phyloP scores from a whole-genome alignment of 768 basidiomycete species.

The Pisolithus orientalis region DNA sequence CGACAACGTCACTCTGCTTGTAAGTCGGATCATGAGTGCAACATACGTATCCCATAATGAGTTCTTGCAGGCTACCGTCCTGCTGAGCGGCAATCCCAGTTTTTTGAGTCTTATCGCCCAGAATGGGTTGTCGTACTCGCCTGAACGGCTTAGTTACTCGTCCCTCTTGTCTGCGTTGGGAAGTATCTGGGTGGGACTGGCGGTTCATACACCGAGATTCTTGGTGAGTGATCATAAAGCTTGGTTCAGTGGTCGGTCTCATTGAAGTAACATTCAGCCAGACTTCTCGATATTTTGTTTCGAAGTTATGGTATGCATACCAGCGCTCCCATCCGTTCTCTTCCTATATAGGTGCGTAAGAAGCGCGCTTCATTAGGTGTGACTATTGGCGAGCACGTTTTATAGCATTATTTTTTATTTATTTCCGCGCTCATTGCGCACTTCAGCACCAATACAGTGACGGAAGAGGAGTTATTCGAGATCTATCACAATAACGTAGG shows the following conservation, averaged over 20 bases:
- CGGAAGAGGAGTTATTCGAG: background rate
- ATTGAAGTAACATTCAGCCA: too few relatives aligned
- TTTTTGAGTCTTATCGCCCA: background rate
- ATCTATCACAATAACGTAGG: slow-evolving; percentile 12
- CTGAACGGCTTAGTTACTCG: background rate
- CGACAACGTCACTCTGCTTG: background rate
- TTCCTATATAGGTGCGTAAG: background rate
- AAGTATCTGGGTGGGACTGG: background rate
- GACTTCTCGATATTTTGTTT: background rate
- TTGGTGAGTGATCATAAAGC: background rate
- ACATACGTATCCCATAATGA: background rate
- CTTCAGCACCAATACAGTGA: background rate
- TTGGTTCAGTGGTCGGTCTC: too few relatives aligned
- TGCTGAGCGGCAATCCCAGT: background rate
- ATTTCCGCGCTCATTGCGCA: background rate
- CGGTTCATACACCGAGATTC: background rate
- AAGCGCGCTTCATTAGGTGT: background rate
- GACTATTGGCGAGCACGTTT: background rate
- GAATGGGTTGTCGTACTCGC: background rate
- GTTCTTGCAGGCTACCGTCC: background rate
- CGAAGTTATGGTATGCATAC: background rate
- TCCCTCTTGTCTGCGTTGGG: background rate
- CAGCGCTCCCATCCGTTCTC: background rate
- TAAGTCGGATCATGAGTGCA: background rate
- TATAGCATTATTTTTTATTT: background rate